Conservation (phyloP, 768 basidiomycete genomes). For the Clitopilus passeckerianus region DNA sequence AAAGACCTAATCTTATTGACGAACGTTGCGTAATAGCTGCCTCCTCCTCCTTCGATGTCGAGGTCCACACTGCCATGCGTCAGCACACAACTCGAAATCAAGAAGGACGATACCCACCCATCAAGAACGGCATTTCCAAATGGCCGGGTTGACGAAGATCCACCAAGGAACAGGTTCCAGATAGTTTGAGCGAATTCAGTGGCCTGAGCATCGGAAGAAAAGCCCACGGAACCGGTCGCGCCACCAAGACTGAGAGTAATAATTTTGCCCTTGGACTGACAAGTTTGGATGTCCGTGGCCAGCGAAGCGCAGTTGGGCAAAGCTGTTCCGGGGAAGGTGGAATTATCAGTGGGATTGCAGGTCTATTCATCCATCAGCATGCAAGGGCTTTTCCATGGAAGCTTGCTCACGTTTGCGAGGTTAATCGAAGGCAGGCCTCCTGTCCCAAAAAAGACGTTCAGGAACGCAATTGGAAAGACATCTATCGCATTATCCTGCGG, state of each 20-base stretch:
- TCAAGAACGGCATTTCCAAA: constrained; percentile 71
- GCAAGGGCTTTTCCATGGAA: background rate
- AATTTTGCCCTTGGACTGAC: constrained; percentile 64
- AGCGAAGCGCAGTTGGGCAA: constrained; percentile 60
- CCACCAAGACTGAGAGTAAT: constrained; percentile 57
- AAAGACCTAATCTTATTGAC: constrained; percentile 52
- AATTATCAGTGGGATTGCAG: constrained; percentile 54
- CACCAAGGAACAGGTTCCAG: constrained; percentile 70
- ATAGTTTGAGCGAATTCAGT: constrained; percentile 57
- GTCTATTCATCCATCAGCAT: constrained; percentile 29
- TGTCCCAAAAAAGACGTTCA: constrained; percentile 60
- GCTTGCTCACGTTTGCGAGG: constrained; percentile 53
- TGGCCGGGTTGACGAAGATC: constrained; percentile 51
- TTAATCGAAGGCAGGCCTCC: constrained; percentile 62
- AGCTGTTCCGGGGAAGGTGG: constrained; percentile 55
- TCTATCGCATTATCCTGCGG: constrained; percentile 60
- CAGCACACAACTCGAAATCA: background rate
- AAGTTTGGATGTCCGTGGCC: constrained; percentile 55
- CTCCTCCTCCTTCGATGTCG: constrained; percentile 68
- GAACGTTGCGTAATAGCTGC: constrained; percentile 45
- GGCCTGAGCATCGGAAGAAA: constrained; percentile 54
- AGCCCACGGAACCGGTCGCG: constrained; percentile 57
- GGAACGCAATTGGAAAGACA: constrained; percentile 66
- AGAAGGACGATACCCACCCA: constrained; percentile 37
- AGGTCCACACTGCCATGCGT: constrained; percentile 47